Evolutionary conservation across 2,329 filamentous ascomycete genomes (phyloP).

Genomic region (Periglandula ipomoeae): DNA sequence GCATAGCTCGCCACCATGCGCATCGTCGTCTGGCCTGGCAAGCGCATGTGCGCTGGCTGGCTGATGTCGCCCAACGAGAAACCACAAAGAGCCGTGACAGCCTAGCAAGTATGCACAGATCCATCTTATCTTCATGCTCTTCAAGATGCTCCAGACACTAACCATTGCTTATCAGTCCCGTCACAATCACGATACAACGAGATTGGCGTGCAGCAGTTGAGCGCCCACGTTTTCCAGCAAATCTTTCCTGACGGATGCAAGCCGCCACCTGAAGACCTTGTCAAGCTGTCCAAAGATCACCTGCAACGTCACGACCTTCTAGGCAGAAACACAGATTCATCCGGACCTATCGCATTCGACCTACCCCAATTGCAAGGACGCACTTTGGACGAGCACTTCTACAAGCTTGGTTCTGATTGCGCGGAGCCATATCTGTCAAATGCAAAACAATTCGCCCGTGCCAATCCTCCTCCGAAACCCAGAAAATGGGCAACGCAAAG

Average conservation of each 20-base stretch:
- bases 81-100: constrained; percentile 15
- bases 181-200: constrained; percentile 72
- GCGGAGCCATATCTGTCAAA: constrained; percentile 73
- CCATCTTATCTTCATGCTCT: neutral
- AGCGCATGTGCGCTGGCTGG: constrained; percentile 35
- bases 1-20: constrained; percentile 39
- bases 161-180: constrained; percentile 23
- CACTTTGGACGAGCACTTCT: constrained; percentile 88
- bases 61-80: constrained; percentile 21
- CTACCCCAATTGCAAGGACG: constrained; percentile 69
- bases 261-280: constrained; percentile 59
- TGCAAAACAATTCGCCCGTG: constrained; percentile 64
- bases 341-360: constrained; percentile 73
- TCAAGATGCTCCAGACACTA: neutral
- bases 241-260: constrained; percentile 57
- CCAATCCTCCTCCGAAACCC: constrained; percentile 49
- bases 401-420: constrained; percentile 75
- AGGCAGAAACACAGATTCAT: constrained; percentile 78
- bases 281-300: constrained; percentile 74
- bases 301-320: constrained; percentile 75
- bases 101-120: constrained; percentile 31
- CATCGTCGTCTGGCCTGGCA: constrained; percentile 27
- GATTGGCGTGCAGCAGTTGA: constrained; percentile 90
- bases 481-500: constrained; percentile 67
- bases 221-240: constrained; percentile 71